phyloP scores from a whole-genome alignment of 2,329 filamentous ascomycete genomes.

The Proliferodiscus dingleyae region DNA sequence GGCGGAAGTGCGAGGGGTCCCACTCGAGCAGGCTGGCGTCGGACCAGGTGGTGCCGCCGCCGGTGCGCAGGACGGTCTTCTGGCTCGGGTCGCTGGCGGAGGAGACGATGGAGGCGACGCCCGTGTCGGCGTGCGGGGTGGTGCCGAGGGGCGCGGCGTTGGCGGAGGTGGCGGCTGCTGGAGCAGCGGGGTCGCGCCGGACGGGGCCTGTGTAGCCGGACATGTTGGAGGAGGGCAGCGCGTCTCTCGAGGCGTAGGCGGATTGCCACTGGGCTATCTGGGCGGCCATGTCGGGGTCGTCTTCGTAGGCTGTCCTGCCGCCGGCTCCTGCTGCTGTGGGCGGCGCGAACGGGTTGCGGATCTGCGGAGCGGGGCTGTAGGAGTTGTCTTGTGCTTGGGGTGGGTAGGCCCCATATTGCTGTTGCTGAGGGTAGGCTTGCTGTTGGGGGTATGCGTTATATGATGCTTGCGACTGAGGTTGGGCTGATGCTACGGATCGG shows the following conservation, averaged over 20 bases:
- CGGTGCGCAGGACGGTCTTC: constrained; percentile 83
- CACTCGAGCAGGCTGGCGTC: constrained; percentile 87
- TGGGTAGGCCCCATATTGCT: constrained; percentile 19
- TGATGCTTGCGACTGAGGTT: constrained; percentile 26
- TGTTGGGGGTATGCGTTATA: constrained; percentile 28
- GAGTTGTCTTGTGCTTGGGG: constrained; percentile 27
- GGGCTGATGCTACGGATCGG: constrained; percentile 48
- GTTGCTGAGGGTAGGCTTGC: constrained; percentile 20
- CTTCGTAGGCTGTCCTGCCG: constrained; percentile 37
- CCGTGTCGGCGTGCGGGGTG: constrained; percentile 42
- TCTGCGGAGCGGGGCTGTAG: constrained; percentile 58
- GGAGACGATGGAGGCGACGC: constrained; percentile 37
- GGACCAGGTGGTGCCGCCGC: constrained; percentile 89
- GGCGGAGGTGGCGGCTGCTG: constrained; percentile 40
- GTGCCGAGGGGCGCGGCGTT: constrained; percentile 41
- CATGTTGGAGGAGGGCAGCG: constrained; percentile 31
- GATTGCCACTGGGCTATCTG: constrained; percentile 95
- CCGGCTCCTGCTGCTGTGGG: constrained; percentile 37
- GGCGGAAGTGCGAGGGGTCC: constrained; percentile 89
- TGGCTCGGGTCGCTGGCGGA: constrained; percentile 52
- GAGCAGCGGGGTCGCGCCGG: constrained; percentile 31
- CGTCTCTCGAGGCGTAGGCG: constrained; percentile 69
- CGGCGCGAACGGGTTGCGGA: constrained; percentile 76
- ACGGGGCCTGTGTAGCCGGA: constrained; percentile 29
- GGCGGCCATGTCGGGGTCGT: constrained; percentile 78